phyloP scores from a whole-genome alignment of 257 asterid species.

The Ballota nigra region DNA sequence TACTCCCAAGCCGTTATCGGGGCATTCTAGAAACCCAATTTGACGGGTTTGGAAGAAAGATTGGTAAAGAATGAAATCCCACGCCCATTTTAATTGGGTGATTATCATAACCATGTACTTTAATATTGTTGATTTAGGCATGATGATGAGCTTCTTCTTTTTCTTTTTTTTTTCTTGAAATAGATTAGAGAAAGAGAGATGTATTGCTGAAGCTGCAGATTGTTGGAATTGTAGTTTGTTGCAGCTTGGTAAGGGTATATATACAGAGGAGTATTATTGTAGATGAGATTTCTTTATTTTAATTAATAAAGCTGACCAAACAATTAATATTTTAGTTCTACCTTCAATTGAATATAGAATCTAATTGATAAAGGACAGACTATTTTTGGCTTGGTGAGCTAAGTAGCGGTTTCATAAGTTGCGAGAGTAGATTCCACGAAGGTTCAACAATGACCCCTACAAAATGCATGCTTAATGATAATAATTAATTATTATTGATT shows the following conservation, averaged over 20 bases:
- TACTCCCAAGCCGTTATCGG: background rate
- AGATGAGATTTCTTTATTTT: background rate
- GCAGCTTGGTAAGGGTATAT: background rate
- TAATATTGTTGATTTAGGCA: constrained; percentile 18
- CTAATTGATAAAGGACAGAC: background rate
- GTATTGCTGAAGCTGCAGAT: background rate
- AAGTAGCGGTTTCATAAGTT: background rate
- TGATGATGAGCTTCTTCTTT: constrained; percentile 18
- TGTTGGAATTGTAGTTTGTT: background rate
- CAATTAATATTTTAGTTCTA: background rate
- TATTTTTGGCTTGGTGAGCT: background rate
- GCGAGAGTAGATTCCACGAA: background rate
- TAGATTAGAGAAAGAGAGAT: background rate
- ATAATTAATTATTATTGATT: no score
- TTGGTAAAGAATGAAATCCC: constrained; percentile 22
- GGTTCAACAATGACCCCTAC: background rate
- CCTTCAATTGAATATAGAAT: background rate
- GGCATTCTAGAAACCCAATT: background rate
- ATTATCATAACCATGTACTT: background rate
- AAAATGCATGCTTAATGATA: no score
- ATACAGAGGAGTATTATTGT: background rate
- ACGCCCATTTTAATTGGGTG: constrained; percentile 26
- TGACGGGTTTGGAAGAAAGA: constrained; percentile 25
- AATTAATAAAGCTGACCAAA: background rate
- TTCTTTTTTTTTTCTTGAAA: background rate